A percentile compares a stretch with the other conserved stretches of the same genome.
Evolutionary conservation across 192 early-diverging fungal genomes (phyloP).

Genomic region (Backusella morwellensis): DNA sequence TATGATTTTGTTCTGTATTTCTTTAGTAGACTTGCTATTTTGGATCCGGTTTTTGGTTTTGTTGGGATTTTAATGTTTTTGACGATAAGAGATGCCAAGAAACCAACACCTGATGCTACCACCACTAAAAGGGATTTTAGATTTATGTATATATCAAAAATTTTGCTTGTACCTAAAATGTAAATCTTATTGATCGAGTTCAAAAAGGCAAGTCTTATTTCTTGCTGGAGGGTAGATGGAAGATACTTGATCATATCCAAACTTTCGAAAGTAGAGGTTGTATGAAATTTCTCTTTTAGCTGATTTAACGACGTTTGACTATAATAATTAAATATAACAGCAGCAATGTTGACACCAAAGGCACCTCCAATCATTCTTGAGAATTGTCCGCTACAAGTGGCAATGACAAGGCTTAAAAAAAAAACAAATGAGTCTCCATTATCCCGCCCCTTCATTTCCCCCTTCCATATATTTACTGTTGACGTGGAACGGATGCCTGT

Average conservation of each 20-base stretch:
- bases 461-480: slow-evolving; percentile 22
- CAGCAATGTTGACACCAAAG: not conserved
- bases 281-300: not conserved
- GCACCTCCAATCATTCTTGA: not conserved
- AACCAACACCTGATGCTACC: not conserved
- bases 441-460: not conserved
- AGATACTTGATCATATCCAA: not conserved
- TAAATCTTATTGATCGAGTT: not conserved
- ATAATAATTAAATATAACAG: not conserved
- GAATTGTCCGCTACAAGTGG: slow-evolving; percentile 19
- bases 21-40: not conserved
- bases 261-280: not conserved
- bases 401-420: slow-evolving; percentile 17
- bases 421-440: not conserved
- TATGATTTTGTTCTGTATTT: not conserved
- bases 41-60: not conserved
- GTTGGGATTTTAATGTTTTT: not conserved
- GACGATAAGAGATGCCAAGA: not conserved
- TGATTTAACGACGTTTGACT: not conserved
- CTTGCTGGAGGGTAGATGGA: not conserved
- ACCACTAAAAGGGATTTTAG: not conserved
- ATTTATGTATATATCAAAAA: not conserved
- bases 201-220: not conserved
- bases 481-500: slow-evolving; percentile 58
- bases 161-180: not conserved